These are phyloP conservation scores for Aegle marmelos DNA, from an alignment of 345 rosid genomes.

Conservation along the genomic window DNA sequence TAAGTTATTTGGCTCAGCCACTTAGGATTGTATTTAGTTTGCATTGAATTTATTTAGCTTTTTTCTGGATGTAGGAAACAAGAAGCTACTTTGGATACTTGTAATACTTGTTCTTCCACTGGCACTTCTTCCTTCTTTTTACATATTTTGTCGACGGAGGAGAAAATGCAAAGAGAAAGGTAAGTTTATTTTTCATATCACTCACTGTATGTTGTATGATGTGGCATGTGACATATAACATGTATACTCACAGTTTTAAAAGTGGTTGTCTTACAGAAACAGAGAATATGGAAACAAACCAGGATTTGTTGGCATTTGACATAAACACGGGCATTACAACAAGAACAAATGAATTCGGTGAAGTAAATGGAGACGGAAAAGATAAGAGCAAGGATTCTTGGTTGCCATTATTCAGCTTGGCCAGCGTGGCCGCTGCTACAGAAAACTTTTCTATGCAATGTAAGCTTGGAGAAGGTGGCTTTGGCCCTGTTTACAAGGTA, in stretches of 20 bases:
- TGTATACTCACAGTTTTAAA: background rate
- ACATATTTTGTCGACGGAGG: slow-evolving; percentile 1
- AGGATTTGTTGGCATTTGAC: slow-evolving; percentile 20
- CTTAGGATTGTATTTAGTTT: background rate
- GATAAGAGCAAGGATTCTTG: background rate
- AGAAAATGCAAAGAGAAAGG: slow-evolving; percentile 11
- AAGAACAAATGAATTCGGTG: background rate
- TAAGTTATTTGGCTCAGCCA: background rate
- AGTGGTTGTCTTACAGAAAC: background rate
- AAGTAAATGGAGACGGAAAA: background rate
- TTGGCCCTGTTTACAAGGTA: slow-evolving; percentile 28
- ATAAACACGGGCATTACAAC: background rate
- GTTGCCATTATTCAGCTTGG: slow-evolving; percentile 27
- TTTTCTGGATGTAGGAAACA: background rate
- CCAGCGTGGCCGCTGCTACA: slow-evolving; percentile 22
- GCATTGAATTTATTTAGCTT: background rate
- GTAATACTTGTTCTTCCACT: background rate
- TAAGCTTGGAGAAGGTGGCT: slow-evolving; percentile 41
- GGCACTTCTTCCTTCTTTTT: background rate
- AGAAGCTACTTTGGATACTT: background rate
- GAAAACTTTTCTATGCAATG: slow-evolving; percentile 20
- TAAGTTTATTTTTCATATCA: background rate
- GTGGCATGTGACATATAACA: no score
- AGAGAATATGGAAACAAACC: background rate
- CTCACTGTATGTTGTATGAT: background rate